phyloP scores from a whole-genome alignment of 495 filamentous ascomycete genomes.

The Daldinia loculata region DNA sequence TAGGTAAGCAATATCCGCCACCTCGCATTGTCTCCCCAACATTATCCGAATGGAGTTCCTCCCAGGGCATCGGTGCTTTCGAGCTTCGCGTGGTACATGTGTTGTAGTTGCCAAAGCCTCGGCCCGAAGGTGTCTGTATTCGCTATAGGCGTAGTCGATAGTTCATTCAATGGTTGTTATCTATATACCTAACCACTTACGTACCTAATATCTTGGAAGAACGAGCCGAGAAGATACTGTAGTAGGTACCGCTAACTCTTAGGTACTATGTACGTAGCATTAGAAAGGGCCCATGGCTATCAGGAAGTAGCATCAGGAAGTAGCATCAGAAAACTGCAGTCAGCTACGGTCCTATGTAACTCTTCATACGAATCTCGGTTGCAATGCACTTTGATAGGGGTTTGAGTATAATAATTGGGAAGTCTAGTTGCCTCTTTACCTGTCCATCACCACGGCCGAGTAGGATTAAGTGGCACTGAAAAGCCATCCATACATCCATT shows the following conservation, averaged over 20 bases:
- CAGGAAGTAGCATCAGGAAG: background rate
- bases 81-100: background rate
- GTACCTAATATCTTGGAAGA: too few relatives aligned
- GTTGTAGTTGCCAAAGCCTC: background rate
- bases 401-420: background rate
- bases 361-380: background rate
- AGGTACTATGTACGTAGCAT: background rate
- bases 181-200: too few relatives aligned
- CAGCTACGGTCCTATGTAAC: background rate
- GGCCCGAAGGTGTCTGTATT: background rate
- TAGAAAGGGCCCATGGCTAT: background rate
- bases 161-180: too few relatives aligned
- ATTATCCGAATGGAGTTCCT: background rate
- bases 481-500: background rate
- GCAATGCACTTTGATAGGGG: background rate
- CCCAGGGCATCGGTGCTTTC: background rate
- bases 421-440: background rate
- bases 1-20: background rate
- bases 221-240: background rate
- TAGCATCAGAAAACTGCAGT: background rate
- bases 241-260: too few relatives aligned
- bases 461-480: background rate
- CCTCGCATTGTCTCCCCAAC: background rate
- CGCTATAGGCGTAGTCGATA: background rate
- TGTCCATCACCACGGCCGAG: background rate